phyloP scores from a whole-genome alignment of 495 filamentous ascomycete species.

The Stereocaulon alpinum region DNA sequence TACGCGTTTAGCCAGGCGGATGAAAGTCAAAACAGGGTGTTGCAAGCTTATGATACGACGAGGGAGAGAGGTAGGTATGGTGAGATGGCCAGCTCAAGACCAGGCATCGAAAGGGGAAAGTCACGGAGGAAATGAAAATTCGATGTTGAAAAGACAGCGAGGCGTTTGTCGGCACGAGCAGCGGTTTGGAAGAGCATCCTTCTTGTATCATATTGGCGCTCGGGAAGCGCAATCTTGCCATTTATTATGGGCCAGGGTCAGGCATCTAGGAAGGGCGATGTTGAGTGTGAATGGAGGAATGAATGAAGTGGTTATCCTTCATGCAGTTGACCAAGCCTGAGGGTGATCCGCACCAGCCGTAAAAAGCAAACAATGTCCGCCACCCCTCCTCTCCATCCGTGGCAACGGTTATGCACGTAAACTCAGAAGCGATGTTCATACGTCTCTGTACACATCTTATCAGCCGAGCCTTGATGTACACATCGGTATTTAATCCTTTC shows the following conservation, averaged over 20 bases:
- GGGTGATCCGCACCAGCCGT: neutral
- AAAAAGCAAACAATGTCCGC: no score
- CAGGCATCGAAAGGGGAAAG: slow-evolving; percentile 22
- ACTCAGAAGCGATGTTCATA: no score
- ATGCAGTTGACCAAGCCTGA: neutral
- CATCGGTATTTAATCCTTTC: no score
- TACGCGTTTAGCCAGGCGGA: slow-evolving; percentile 98
- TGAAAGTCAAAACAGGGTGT: slow-evolving; percentile 82
- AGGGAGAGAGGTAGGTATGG: slow-evolving; percentile 83
- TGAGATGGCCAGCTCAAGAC: slow-evolving; percentile 78
- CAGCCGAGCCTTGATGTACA: no score
- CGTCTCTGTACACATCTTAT: no score
- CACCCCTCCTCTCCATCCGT: no score
- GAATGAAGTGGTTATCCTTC: neutral
- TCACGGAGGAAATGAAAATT: slow-evolving; percentile 18
- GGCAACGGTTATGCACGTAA: no score
- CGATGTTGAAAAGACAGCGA: neutral
- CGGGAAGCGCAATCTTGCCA: slow-evolving; percentile 3
- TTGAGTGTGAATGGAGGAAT: neutral
- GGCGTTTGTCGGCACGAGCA: neutral
- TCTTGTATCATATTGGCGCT: slow-evolving; percentile 14
- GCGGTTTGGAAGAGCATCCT: neutral
- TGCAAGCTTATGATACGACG: slow-evolving; percentile 97
- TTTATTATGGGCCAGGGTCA: neutral
- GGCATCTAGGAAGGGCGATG: neutral